Base-by-base conservation (phyloP, 1,284 basidiomycete genomes). In the Entoloma clypeatum region DNA sequence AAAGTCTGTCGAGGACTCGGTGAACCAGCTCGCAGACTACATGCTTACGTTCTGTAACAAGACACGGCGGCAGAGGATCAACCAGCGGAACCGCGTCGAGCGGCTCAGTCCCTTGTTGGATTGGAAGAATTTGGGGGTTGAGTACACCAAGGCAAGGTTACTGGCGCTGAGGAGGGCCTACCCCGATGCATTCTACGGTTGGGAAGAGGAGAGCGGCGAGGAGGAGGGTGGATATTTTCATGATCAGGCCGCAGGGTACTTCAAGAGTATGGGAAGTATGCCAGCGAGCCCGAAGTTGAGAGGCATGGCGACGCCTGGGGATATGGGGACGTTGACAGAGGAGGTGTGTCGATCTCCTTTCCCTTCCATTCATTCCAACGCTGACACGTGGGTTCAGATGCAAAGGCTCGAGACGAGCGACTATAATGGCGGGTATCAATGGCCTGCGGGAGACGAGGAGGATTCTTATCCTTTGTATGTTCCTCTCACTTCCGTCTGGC, bases 61-160 rank as follows among this genome's bases (percentile, higher is more conserved):
- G 75, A 88, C 92, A n/a, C 77, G 95, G 30, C 77, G 95, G 43
- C 95, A 98, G 67, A 80, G 95, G 40, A 98, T 98, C 67, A 98
- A 98, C 69, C 93, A 98, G 70, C 86, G 94, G 33, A 99, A 98
- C 71, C 83, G 95, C 40, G 95, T 97, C 44, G 95, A 99, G 64
- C 80, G 93, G 25, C 74, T 97, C 4, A 86, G 81, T 36, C 95
- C 95, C 31, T 65, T 99, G 42, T 73, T 99, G 46, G 95, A 99
- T 65, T 98, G 95, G 95, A 99, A 99, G 74, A 92, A 93, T 55
- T 71, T 99, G 18, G 95, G 95, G 4, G 81, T 98, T 51, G 95
- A 99, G 65, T 99, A 99, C 65, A 86, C 86, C 60, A 99, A 97
- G 71, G 89, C 92, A 25, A 74, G 95, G 36, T 93, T 96, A 67